Percentiles rank a stretch among this genome's conserved stretches.
Evolutionary conservation across 31 red algal species (phyloP).

Genomic region (Endocladia muricata): DNA sequence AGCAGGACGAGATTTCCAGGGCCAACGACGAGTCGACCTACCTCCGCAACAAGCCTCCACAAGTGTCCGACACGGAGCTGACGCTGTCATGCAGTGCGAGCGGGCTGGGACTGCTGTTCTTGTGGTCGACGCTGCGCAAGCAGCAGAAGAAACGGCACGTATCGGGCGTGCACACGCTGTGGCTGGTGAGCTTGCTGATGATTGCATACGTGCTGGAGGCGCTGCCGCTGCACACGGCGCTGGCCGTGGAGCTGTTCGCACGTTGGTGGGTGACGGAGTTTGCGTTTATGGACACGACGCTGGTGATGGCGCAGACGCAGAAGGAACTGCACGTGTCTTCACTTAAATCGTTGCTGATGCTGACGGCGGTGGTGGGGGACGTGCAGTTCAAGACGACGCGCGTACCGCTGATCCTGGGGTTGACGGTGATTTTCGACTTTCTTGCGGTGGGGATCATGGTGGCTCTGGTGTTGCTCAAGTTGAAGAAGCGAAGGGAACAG

Average conservation of each 20-base stretch:
- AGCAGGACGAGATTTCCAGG: slow-evolving; percentile 26
- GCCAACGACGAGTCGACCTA: slow-evolving; percentile 12
- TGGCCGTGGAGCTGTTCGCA: neutral
- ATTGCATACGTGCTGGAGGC: slow-evolving; percentile 21
- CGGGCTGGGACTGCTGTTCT: slow-evolving; percentile 13
- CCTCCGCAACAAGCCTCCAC: neutral
- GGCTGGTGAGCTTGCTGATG: slow-evolving; percentile 8
- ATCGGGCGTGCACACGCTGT: neutral
- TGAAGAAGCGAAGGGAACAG: neutral
- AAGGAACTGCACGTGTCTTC: neutral
- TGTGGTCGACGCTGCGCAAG: neutral
- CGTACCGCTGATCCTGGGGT: neutral
- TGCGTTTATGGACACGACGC: slow-evolving; percentile 29
- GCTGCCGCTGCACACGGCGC: slow-evolving; percentile 35
- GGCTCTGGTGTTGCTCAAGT: neutral
- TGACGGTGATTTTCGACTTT: neutral
- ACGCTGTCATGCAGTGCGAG: slow-evolving; percentile 11
- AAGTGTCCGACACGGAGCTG: slow-evolving; percentile 11
- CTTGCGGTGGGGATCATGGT: neutral
- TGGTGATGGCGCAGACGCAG: slow-evolving; percentile 6
- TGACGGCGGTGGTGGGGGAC: slow-evolving; percentile 33
- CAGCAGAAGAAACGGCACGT: neutral
- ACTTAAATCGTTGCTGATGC: slow-evolving; percentile 10
- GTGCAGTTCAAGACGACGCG: neutral
- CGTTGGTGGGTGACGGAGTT: slow-evolving; percentile 7